These are phyloP conservation scores for Neonectria coccinea DNA, from an alignment of 2,329 filamentous ascomycete species.

Conservation along the genomic window DNA sequence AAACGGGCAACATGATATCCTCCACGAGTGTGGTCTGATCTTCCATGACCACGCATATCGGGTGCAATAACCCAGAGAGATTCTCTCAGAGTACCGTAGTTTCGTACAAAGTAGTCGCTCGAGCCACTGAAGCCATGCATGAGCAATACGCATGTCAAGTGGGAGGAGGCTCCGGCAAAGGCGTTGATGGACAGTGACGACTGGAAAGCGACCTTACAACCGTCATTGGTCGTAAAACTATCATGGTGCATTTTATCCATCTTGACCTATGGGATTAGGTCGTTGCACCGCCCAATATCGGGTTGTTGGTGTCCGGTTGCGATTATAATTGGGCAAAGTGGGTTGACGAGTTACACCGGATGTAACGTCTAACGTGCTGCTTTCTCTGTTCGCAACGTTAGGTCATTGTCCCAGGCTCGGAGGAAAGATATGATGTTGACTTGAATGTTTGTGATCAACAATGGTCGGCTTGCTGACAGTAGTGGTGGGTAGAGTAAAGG, in stretches of 20 bases:
- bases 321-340: neutral
- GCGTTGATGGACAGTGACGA: constrained; percentile 37
- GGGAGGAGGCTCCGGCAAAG: constrained; percentile 9
- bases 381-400: neutral
- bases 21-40: constrained; percentile 38
- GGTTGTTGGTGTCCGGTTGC: too few species aligned
- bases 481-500: neutral
- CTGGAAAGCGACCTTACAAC: constrained; percentile 41
- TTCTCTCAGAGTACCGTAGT: constrained; percentile 36
- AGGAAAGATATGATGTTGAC: neutral
- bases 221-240: constrained; percentile 38
- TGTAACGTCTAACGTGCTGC: neutral
- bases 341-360: neutral
- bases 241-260: constrained; percentile 36
- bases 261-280: neutral
- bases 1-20: constrained; percentile 45
- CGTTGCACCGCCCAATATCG: neutral
- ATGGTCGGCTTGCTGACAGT: neutral
- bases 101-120: constrained; percentile 44
- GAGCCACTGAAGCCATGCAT: constrained; percentile 48
- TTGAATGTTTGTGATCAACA: neutral
- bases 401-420: neutral
- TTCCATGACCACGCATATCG: constrained; percentile 45
- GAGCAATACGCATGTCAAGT: constrained; percentile 39
- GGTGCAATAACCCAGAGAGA: constrained; percentile 42